Conservation (phyloP, 768 basidiomycete species). For the Termitomyces heimii region DNA sequence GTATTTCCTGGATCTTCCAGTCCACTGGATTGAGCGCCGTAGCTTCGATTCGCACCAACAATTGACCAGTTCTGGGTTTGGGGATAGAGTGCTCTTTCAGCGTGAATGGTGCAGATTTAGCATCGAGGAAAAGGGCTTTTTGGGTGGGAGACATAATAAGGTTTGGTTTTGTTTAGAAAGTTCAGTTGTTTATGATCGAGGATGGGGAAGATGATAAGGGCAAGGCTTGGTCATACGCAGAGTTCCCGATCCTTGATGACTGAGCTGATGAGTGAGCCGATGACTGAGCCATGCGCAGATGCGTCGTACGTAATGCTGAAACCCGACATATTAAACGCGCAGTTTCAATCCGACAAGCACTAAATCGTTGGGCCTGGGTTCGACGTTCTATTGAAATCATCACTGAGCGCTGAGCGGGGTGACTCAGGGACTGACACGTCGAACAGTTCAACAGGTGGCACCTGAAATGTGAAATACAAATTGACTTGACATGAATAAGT, state of each 20-base stretch:
- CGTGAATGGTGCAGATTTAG: slow-evolving; percentile 13
- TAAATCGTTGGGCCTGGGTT: background rate
- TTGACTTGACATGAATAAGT: too few relatives aligned
- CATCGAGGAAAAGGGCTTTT: slow-evolving; percentile 18
- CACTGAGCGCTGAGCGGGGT: too few relatives aligned
- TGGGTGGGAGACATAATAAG: slow-evolving; percentile 12
- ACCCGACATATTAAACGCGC: background rate
- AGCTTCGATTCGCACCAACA: slow-evolving; percentile 34
- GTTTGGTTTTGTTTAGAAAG: background rate
- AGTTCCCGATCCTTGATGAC: background rate
- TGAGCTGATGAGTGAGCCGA: too few relatives aligned
- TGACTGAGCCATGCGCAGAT: too few relatives aligned
- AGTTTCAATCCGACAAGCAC: background rate
- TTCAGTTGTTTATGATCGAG: background rate
- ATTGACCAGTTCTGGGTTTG: slow-evolving; percentile 29
- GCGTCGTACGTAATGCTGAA: background rate
- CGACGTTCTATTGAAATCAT: too few relatives aligned
- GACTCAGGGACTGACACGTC: too few relatives aligned
- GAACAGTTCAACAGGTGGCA: too few relatives aligned
- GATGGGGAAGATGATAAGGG: background rate
- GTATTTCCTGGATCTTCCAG: slow-evolving; percentile 40
- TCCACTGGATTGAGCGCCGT: slow-evolving; percentile 45
- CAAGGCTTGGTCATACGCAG: background rate
- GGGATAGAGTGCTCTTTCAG: slow-evolving; percentile 9
- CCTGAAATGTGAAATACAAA: too few relatives aligned